Evolutionary conservation across 345 rosid species (phyloP), one percentile per base, ranked within the genome.

Genomic region (Brassica carinata): DNA sequence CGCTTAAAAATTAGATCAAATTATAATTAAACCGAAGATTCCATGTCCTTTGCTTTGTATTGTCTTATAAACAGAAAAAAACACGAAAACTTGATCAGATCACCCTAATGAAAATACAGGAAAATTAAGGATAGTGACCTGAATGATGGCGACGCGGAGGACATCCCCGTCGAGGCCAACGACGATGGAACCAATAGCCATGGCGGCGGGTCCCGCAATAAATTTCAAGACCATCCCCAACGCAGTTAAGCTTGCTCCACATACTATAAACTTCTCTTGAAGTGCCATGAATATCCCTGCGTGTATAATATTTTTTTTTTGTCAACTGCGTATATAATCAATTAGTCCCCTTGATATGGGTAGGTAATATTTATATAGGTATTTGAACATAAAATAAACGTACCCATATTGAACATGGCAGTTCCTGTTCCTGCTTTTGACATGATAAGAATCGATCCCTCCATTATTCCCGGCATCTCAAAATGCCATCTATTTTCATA

Each of bases 381-480:
- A 43, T 66, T 18, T 19, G 57, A 30, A 69, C 10, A 33, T 65
- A 51, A 17, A 45, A 63, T 23, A 63, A 36, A 76, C 77, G 9
- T 75, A 96, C 99, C 99, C 88, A 96, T 87, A 82, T 85, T 91
- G 82, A 96, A 96, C 98, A 96, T 93, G 79, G 96, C 96, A 76
- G 99, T 93, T 79, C 99, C 97, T 13, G 91, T 88, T 38, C 96
- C 98, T 72, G 96, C 96, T 82, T 76, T 93, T n/a, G 99, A 91
- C 91, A 95, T 85, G 55, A 93, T 89, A 76, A 85, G 72, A 38
- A 93, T 82, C 1, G 96, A 93, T 36, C 88, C 97, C 31, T 91
- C 96, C 71, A 95, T 33, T 10, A 95, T 87, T 80, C 86, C 87
- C 7, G 99, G 98, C 98, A 93, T 89, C 83, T 76, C 84, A 26